Conservation (phyloP, 805 yeast species). For the Nakazawaea populi region DNA sequence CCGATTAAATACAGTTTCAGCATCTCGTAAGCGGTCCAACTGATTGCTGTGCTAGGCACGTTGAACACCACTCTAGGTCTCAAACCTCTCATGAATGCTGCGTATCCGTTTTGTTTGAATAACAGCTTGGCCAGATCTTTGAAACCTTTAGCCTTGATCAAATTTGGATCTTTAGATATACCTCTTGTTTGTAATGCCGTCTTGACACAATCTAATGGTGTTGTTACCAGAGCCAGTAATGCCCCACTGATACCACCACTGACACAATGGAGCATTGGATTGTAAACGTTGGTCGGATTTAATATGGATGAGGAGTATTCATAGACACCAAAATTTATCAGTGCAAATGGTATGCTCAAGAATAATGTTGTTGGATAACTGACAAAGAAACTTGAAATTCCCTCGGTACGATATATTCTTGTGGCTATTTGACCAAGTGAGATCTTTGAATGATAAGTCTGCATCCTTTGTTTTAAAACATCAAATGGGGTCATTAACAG, state of each 20-base stretch:
- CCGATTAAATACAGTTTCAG: slow-evolving; percentile 65
- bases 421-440: slow-evolving; percentile 15
- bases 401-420: slow-evolving; percentile 54
- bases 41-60: slow-evolving; percentile 93
- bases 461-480: slow-evolving; percentile 94
- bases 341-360: slow-evolving; percentile 93
- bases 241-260: slow-evolving; percentile 96
- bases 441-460: slow-evolving; percentile 24
- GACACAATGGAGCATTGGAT: slow-evolving; percentile 87
- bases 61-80: slow-evolving; percentile 88
- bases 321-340: slow-evolving; percentile 87
- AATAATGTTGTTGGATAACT: slow-evolving; percentile 92
- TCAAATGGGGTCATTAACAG: slow-evolving; percentile 98
- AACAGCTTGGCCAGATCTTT: slow-evolving; percentile 65
- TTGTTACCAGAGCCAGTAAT: slow-evolving; percentile 88
- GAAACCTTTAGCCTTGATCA: slow-evolving; percentile 60
- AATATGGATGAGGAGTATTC: slow-evolving; percentile 74
- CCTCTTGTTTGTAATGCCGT: slow-evolving; percentile 86
- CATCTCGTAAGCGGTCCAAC: slow-evolving; percentile 98
- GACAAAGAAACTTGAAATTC: slow-evolving; percentile 76
- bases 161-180: slow-evolving; percentile 36
- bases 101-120: slow-evolving; percentile 49
- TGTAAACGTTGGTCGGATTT: slow-evolving; percentile 74
- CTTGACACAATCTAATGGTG: slow-evolving; percentile 91
- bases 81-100: slow-evolving; percentile 78